phyloP scores from a whole-genome alignment of 2,329 filamentous ascomycete genomes.

The Fusarium brevicatenulatum region DNA sequence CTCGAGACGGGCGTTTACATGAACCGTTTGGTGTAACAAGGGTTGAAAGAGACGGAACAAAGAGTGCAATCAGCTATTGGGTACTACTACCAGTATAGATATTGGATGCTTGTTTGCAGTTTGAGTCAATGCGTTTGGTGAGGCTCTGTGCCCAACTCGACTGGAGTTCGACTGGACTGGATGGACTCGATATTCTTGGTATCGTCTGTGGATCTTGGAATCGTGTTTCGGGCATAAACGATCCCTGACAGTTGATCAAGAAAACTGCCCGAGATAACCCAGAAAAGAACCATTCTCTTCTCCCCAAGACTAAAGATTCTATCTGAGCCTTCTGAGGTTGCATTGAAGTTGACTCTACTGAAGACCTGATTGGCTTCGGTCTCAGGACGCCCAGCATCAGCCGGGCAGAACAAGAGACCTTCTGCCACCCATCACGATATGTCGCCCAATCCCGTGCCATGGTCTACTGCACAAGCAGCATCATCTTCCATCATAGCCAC shows the following conservation, averaged over 20 bases:
- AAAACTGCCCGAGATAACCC: constrained; percentile 3
- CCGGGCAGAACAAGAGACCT: constrained; percentile 39
- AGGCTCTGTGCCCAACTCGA: constrained; percentile 28
- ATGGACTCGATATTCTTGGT: constrained; percentile 1
- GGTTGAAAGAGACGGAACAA: constrained; percentile 12
- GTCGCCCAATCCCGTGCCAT: constrained; percentile 31
- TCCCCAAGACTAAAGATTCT: not conserved
- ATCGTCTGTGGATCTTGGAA: constrained; percentile 12
- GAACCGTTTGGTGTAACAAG: constrained; percentile 19
- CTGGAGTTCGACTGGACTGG: not conserved
- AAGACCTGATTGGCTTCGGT: constrained; percentile 24
- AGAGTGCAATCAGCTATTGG: not conserved
- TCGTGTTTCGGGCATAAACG: constrained; percentile 1
- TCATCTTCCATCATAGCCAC: constrained; percentile 42
- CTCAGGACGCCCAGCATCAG: constrained; percentile 32
- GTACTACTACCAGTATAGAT: not conserved
- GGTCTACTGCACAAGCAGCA: constrained; percentile 26
- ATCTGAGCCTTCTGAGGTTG: constrained; percentile 16
- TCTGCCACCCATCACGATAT: constrained; percentile 32
- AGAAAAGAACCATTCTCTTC: not conserved
- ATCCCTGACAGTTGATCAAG: not conserved
- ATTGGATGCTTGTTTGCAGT: not conserved
- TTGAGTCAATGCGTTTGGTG: constrained; percentile 8
- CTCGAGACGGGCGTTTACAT: constrained; percentile 16
- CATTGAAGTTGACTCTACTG: constrained; percentile 9